A percentile compares a stretch with the other conserved stretches of the same genome.
Conservation (phyloP, 371 early-diverging fungal genomes). For the Circinella umbellata region DNA sequence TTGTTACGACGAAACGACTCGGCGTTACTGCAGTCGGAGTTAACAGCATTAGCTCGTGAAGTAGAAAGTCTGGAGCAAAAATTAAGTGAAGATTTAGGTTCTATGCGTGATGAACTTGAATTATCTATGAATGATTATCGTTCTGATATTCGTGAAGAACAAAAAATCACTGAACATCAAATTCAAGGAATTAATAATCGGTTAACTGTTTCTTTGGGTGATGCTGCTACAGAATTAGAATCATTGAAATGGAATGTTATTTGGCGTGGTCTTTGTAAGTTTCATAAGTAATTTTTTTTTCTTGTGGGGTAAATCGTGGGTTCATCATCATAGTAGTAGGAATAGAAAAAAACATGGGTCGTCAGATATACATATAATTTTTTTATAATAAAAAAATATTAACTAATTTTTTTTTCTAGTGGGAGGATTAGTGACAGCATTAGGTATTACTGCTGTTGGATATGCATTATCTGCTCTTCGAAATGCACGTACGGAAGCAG, state of each 20-base stretch:
- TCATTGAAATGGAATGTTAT: constrained; percentile 74
- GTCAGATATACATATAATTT: too few relatives aligned
- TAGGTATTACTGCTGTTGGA: constrained; percentile 21
- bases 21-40: constrained; percentile 66
- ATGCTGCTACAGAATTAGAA: constrained; percentile 81
- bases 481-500: not conserved
- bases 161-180: constrained; percentile 70
- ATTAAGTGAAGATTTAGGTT: constrained; percentile 69
- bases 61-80: constrained; percentile 72
- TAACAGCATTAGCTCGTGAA: constrained; percentile 69
- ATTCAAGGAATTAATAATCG: constrained; percentile 80
- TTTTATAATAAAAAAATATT: too few relatives aligned
- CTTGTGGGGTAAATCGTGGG: too few relatives aligned
- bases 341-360: too few relatives aligned
- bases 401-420: constrained; percentile 11
- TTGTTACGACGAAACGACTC: constrained; percentile 81
- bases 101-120: constrained; percentile 75
- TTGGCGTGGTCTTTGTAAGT: constrained; percentile 63
- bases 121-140: constrained; percentile 85
- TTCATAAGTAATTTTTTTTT: too few relatives aligned
- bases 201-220: constrained; percentile 72
- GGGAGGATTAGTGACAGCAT: constrained; percentile 20
- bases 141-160: constrained; percentile 73
- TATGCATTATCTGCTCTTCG: constrained; percentile 20
- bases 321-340: too few relatives aligned